These are phyloP conservation scores for Gelatoporia subvermispora DNA, from an alignment of 768 basidiomycete species.

Conservation along the genomic window DNA sequence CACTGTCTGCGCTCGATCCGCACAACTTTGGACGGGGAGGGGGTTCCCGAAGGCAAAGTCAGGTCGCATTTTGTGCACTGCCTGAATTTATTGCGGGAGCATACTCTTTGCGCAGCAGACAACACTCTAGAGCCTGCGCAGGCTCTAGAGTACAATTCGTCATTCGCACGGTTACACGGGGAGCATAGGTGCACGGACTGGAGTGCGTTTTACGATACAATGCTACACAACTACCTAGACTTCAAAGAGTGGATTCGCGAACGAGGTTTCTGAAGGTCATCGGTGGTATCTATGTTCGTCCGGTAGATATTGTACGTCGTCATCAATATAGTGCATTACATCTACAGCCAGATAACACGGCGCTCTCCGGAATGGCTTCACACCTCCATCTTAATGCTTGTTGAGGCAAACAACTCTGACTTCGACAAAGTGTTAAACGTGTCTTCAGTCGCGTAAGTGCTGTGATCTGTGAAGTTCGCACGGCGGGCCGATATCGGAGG, in stretches of 20 bases:
- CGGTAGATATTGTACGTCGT: too few relatives aligned
- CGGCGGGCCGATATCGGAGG: too few relatives aligned
- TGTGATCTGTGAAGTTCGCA: too few relatives aligned
- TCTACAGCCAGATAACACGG: too few relatives aligned
- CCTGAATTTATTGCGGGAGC: slow-evolving; percentile 29
- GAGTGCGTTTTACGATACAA: slow-evolving; percentile 11
- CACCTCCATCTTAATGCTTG: too few relatives aligned
- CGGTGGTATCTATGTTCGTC: too few relatives aligned
- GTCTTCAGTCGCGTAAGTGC: too few relatives aligned
- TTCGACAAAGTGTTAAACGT: too few relatives aligned
- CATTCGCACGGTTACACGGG: background rate
- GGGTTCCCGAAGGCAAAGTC: slow-evolving; percentile 2
- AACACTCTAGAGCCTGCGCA: slow-evolving; percentile 26
- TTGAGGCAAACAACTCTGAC: too few relatives aligned
- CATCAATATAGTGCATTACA: too few relatives aligned
- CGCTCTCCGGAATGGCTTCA: too few relatives aligned
- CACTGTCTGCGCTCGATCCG: slow-evolving; percentile 20
- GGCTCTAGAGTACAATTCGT: slow-evolving; percentile 3
- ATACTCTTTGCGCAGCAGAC: slow-evolving; percentile 29
- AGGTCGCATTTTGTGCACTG: slow-evolving; percentile 23
- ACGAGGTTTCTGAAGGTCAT: too few relatives aligned
- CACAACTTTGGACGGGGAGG: slow-evolving; percentile 5
- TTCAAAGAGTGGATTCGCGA: background rate
- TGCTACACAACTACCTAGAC: slow-evolving; percentile 6
- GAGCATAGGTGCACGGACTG: slow-evolving; percentile 11